phyloP scores from a whole-genome alignment of 768 basidiomycete genomes.

The Podaxis rugospora region DNA sequence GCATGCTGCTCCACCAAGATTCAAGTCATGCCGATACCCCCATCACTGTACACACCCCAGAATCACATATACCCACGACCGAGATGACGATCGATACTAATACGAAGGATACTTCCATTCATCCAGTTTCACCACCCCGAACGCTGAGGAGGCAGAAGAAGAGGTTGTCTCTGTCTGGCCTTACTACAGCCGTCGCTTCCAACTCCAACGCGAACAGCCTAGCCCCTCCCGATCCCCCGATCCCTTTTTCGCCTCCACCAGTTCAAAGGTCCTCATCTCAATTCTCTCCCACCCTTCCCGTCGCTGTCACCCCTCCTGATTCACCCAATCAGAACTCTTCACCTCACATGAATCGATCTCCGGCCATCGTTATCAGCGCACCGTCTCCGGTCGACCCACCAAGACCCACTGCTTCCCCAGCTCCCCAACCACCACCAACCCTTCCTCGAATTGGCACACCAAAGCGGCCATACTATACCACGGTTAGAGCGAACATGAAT shows the following conservation, averaged over 20 bases:
- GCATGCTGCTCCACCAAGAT: slow-evolving; percentile 1
- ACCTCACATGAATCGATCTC: neutral
- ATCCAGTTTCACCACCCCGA: neutral
- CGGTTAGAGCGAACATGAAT: slow-evolving; percentile 10
- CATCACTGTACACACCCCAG: neutral
- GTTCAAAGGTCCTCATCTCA: neutral
- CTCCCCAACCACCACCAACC: neutral
- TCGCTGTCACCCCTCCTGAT: neutral
- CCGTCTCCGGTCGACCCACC: neutral
- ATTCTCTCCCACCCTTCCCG: neutral
- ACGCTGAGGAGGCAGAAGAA: slow-evolving; percentile 8
- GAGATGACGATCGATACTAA: neutral
- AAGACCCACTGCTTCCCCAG: neutral
- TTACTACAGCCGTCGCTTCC: neutral
- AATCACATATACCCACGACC: neutral
- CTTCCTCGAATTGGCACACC: slow-evolving; percentile 15
- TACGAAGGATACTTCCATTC: neutral
- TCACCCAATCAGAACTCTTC: neutral
- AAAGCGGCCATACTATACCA: slow-evolving; percentile 16
- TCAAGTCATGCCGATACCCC: neutral
- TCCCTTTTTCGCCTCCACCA: slow-evolving; percentile 4
- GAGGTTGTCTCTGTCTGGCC: neutral
- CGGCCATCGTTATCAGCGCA: neutral
- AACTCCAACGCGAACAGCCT: neutral
- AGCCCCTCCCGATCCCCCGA: neutral